These are phyloP conservation scores for Citrullus colocynthis DNA, from an alignment of 306 rosid genomes.

Conservation along the genomic window DNA sequence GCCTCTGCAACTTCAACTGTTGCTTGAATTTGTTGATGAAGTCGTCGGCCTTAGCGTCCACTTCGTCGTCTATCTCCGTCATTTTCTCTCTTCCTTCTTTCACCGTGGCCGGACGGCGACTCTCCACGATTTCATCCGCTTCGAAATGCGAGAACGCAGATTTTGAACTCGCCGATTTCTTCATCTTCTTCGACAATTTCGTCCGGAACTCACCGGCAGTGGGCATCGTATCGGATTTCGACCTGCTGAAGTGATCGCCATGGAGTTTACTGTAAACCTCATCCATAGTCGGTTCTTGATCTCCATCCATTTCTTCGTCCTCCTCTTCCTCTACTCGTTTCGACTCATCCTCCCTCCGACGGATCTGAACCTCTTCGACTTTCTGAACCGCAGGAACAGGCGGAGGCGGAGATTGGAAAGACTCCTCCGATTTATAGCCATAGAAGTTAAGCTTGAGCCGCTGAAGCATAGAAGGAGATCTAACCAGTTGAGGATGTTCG, in stretches of 20 bases:
- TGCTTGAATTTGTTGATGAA: conserved; percentile 82
- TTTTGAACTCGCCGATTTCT: conserved; percentile 63
- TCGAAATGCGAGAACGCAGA: conserved; percentile 48
- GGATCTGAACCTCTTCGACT: conserved; percentile 3
- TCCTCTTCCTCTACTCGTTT: conserved; percentile 1
- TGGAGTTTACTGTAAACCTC: conserved; percentile 43
- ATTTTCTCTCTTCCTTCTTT: conserved; percentile 26
- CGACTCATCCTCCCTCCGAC: neutral
- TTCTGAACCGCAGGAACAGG: neutral
- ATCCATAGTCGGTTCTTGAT: conserved; percentile 19
- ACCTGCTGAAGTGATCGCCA: conserved; percentile 25
- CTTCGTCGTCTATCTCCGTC: conserved; percentile 34
- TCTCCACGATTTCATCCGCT: conserved; percentile 53
- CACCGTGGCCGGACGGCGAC: conserved; percentile 50
- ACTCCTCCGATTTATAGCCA: conserved; percentile 18
- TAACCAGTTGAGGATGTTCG: conserved; percentile 12
- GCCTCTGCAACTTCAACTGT: conserved; percentile 69
- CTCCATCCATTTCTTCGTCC: neutral
- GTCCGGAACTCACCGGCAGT: conserved; percentile 40
- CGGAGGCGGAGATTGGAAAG: neutral
- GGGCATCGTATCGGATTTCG: conserved; percentile 58
- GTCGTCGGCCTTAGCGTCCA: conserved; percentile 73
- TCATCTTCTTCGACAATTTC: conserved; percentile 61
- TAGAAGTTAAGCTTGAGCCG: conserved; percentile 47
- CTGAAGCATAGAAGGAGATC: conserved; percentile 75